These are phyloP conservation scores for Diplocarpon mali DNA, from an alignment of 2,329 filamentous ascomycete species.

Conservation along the genomic window DNA sequence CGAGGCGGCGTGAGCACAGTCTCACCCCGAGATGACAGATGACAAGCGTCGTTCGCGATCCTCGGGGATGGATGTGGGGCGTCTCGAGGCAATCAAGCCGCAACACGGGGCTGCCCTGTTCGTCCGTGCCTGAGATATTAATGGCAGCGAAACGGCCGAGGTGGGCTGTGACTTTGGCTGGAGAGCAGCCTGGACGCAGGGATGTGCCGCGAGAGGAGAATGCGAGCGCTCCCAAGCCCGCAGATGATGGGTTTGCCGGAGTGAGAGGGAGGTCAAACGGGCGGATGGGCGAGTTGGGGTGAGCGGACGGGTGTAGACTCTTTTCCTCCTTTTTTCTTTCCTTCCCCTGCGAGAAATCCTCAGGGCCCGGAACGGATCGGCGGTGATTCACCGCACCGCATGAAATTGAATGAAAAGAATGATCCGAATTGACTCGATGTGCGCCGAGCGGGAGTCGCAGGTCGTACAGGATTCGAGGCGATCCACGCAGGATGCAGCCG, in stretches of 20 bases:
- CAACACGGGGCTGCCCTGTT: constrained; percentile 5
- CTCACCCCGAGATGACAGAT: constrained; percentile 5
- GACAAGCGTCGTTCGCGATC: neutral
- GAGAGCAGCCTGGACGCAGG: neutral
- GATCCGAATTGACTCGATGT: neutral
- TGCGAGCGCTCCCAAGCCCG: too few species aligned
- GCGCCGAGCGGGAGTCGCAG: neutral
- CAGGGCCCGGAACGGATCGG: neutral
- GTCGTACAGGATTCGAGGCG: neutral
- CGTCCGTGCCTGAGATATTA: constrained; percentile 6
- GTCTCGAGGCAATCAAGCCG: constrained; percentile 8
- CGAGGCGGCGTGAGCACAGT: constrained; percentile 8
- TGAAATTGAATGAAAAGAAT: neutral
- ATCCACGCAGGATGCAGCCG: neutral
- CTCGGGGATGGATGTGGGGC: constrained; percentile 5
- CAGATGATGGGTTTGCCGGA: neutral
- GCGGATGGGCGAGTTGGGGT: neutral
- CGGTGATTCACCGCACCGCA: constrained; percentile 2
- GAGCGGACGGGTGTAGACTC: neutral
- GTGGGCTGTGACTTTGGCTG: too few species aligned
- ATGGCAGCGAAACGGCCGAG: too few species aligned
- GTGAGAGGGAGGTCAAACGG: neutral
- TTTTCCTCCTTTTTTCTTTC: neutral
- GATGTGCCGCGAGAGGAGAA: too few species aligned
- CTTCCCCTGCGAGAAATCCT: neutral